These are phyloP conservation scores for Macadamia tetraphylla DNA, from an alignment of 164 flowering plant species.

Conservation along the genomic window DNA sequence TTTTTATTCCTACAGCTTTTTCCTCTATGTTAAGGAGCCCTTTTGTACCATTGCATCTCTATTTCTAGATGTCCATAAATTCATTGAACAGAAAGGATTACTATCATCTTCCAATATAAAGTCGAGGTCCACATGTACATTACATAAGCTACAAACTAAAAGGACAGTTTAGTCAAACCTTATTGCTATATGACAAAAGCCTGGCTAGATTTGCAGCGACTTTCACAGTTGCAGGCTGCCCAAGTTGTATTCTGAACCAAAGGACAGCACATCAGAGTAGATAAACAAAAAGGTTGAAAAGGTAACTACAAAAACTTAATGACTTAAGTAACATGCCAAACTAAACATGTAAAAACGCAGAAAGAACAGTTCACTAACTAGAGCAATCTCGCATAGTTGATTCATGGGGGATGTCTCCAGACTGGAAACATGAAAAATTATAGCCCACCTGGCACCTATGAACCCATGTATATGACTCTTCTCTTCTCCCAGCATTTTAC, in stretches of 20 bases:
- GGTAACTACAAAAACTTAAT: too few species aligned
- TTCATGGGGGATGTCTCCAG: too few species aligned
- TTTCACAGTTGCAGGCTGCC: constrained; percentile 95
- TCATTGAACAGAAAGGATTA: too few species aligned
- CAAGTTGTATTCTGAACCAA: constrained; percentile 62
- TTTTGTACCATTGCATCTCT: too few species aligned
- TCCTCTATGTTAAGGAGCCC: too few species aligned
- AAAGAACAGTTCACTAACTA: not conserved
- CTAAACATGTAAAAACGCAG: not conserved
- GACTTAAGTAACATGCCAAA: not conserved
- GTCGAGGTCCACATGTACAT: not conserved
- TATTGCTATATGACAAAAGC: constrained; percentile 70
- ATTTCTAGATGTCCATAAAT: too few species aligned
- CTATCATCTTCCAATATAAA: not conserved
- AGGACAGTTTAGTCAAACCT: constrained; percentile 38
- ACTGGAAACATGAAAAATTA: too few species aligned
- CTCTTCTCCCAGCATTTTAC: too few species aligned
- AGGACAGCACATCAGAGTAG: not conserved
- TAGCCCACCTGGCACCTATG: too few species aligned
- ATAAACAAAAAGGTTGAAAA: not conserved
- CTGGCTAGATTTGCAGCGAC: constrained; percentile 91
- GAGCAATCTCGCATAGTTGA: too few species aligned
- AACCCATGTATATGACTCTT: too few species aligned
- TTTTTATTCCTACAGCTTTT: too few species aligned
- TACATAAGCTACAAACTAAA: not conserved